Conservation (phyloP, 345 rosid genomes). For the Pelargonium nanum region DNA sequence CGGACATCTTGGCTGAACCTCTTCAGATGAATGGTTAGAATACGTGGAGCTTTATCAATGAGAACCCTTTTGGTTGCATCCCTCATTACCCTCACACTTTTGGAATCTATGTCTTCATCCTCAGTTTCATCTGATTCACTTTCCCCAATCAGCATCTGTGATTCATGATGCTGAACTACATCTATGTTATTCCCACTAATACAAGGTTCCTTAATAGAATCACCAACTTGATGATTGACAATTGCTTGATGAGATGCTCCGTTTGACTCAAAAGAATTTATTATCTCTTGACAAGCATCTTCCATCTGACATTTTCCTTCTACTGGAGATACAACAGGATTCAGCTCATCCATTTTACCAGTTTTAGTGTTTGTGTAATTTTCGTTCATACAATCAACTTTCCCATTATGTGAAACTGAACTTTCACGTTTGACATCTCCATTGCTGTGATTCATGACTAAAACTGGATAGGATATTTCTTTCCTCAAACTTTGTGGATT, state of each 20-base stretch:
- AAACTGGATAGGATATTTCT: slow-evolving; percentile 9
- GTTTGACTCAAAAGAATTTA: slow-evolving; percentile 15
- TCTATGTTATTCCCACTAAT: slow-evolving; percentile 9
- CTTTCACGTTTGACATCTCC: slow-evolving; percentile 23
- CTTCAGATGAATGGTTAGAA: slow-evolving; percentile 81
- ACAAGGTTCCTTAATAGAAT: slow-evolving; percentile 25
- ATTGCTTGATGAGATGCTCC: slow-evolving; percentile 25
- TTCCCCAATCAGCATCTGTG: slow-evolving; percentile 21
- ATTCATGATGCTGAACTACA: slow-evolving; percentile 22
- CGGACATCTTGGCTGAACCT: slow-evolving; percentile 92
- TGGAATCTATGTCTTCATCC: slow-evolving; percentile 30
- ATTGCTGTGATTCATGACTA: slow-evolving; percentile 18
- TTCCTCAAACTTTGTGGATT: slow-evolving; percentile 12
- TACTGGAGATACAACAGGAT: too few species aligned
- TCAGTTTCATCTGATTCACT: slow-evolving; percentile 31
- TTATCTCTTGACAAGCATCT: slow-evolving; percentile 15
- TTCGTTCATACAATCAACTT: slow-evolving; percentile 14
- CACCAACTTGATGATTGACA: slow-evolving; percentile 19
- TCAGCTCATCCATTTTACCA: slow-evolving; percentile 14
- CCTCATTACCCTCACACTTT: slow-evolving; percentile 57
- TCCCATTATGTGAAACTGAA: slow-evolving; percentile 16
- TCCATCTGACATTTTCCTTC: slow-evolving; percentile 9
- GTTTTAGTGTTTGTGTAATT: slow-evolving; percentile 18
- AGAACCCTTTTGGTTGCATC: slow-evolving; percentile 83
- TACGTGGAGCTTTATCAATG: slow-evolving; percentile 65